Conservation (phyloP, 768 basidiomycete genomes). For the Kondoa subrosea region DNA sequence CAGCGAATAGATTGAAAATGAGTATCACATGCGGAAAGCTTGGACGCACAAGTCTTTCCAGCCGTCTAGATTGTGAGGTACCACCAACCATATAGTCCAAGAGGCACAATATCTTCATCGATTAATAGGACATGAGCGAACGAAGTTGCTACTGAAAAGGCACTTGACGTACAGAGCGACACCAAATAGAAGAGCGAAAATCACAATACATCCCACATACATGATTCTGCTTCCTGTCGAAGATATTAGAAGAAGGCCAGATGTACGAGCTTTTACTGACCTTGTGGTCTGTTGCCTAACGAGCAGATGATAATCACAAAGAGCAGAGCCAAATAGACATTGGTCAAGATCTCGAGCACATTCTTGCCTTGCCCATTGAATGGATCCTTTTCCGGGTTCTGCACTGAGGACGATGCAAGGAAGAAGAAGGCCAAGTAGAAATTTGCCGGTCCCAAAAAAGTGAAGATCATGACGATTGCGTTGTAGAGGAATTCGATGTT, state of each 20-base stretch:
- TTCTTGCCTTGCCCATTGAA: conserved; percentile 8
- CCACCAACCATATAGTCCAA: conserved; percentile 54
- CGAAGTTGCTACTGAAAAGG: background rate
- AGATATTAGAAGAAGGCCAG: no score
- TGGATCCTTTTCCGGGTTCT: conserved; percentile 2
- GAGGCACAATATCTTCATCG: conserved; percentile 69
- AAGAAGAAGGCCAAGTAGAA: conserved; percentile 44
- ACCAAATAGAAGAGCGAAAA: conserved; percentile 56
- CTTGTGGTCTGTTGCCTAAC: conserved; percentile 62
- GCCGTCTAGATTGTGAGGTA: conserved; percentile 61
- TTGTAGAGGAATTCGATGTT: conserved; percentile 89
- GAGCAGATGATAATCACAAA: conserved; percentile 79
- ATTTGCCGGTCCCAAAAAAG: conserved; percentile 60
- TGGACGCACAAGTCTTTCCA: conserved; percentile 26
- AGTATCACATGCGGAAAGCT: no score
- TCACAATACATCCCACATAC: conserved; percentile 67
- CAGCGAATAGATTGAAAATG: no score
- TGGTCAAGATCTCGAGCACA: conserved; percentile 28
- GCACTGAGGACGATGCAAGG: conserved; percentile 2
- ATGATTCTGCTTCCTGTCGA: conserved; percentile 65
- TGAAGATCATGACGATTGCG: conserved; percentile 72
- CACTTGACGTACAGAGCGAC: no score
- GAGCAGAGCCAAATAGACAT: conserved; percentile 59
- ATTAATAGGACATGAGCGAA: no score
- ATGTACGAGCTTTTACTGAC: no score